Evolutionary conservation across 768 basidiomycete genomes (phyloP), one percentile per base, ranked within the genome.

Genomic region (Exidia glandulosa): DNA sequence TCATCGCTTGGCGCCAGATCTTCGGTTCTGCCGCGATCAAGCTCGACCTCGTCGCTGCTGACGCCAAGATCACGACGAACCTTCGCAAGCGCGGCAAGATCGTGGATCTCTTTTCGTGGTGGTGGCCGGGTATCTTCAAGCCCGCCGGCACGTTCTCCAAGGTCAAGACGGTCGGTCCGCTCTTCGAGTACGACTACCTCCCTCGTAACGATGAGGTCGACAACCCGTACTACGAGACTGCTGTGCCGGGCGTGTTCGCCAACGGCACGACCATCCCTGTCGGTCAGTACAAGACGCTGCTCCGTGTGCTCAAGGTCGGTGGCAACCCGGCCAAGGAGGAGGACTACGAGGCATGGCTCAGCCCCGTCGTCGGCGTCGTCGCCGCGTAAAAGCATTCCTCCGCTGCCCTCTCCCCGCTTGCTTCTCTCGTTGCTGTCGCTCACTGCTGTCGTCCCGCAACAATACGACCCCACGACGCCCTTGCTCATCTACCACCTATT

Each of bases 11-110:
- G 50, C 50, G 50, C 50, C 25, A 54, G 25, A 27, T 54, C 16
- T 82, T 83, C 60, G 83, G 83, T 19, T 78, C 81, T 2, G 74
- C 79, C 2, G 58, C 68, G 14, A 63, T 82, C 48, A 72, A 74
- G 14, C 63, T 78, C 16, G 82, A 83, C 62, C 74, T 84, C 14
- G 82, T 83, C 1, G 68, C 69, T 31, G 57, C 77, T 1, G 64
- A 75, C 61, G 73, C 75, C 65, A 68, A 74, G 23, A 67, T 82
- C 62, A 71, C 62, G 4, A 71, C 75, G 2, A 78, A 76, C 2
- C 64, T 80, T 57, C 72, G 71, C 59, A 66, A 66, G n/a, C 66
- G 71, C 33, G 25, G 50, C 9, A 23, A 14, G 10, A 25, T 54
- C 16, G 25, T 29, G 25, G 59, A 56, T 25, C 23, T 25, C 30